Evolutionary conservation across 2,329 filamentous ascomycete genomes (phyloP), one percentile per base, ranked within the genome.

Genomic region (Ophiostoma montium): DNA sequence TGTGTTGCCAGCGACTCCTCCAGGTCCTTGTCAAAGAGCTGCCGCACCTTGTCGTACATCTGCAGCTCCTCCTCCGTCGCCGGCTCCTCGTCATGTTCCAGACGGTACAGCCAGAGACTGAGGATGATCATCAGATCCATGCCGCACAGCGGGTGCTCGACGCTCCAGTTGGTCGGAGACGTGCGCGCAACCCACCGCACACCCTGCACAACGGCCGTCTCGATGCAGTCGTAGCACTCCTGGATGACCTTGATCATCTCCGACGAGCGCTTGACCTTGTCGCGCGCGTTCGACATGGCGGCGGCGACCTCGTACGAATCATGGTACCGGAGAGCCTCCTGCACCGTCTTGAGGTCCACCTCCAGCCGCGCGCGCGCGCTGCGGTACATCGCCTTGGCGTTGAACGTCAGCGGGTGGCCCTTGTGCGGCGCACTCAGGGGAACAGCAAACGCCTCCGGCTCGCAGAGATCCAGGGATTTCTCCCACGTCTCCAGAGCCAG

Each of bases 171-270:
- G 43, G 92, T 95, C 19, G 92, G 88, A 43, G 89, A 95, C 19
- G 90, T 95, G 57, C 89, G 84, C n/a, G 90, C 90, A 54, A 96
- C 89, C 90, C 92, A 96, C 59, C 90, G 87, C 57, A 96, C 88
- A 56, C 90, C 92, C 65, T 95, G 89, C 54, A 88, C 71, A 42
- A 94, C 90, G 50, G 90, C 90, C 45, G 92, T 95, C 66, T 96
- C 90, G 60, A 98, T 89, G 70, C 89, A 96, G 66, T 94, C 87
- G 67, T 92, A 96, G 69, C 92, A 96, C 66, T 94, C 87, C 61
- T 96, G 84, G 54, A 98, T 94, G 59, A 96, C 89, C 69, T 95
- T 94, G 72, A 95, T 85, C 90, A 96, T 96, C 66, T 96, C 90
- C 60, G 84, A 81, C 18, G 88, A 94, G 57, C 92, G 84, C 76